Evolutionary conservation across 352 stramenopile species (phyloP), one percentile per base, ranked within the genome.

Genomic region (Phytophthora syringae): DNA sequence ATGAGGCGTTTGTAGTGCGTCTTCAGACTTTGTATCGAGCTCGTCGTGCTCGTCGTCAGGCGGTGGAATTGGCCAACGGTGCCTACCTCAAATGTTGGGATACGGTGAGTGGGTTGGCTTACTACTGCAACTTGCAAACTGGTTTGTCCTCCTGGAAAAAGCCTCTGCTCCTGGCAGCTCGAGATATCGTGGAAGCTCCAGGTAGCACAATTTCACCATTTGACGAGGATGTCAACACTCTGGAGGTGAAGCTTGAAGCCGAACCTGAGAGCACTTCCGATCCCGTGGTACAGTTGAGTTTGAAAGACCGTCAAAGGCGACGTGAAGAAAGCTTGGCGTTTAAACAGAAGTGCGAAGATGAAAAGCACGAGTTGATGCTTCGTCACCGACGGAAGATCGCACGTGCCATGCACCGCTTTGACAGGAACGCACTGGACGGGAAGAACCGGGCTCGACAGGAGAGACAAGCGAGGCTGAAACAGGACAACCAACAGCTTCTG

Each of bases 41-140:
- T 0, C 70, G 71, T 25, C 59, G 71, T 25, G 73, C 73, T 24
- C 64, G 76, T 11, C 73, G 70, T 18, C 39, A 66, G 21, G 64
- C 52, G 1, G 64, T 69, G 25, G 58, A 70, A 7, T 25, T 79
- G 10, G 79, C 72, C 13, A 67, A 67, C 3, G 55, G 61, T 21
- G 16, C 71, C 16, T 88, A 88, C 34, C 55, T 77, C 16, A 83
- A 86, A 60, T 88, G 77, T 58, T 79, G 67, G 51, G 79, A 88
- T 45, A 44, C 62, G 2, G 54, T 68, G 22, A 79, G 55, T 45
- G 74, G 76, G 22, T 64, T 82, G 3, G 67, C 61, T 6, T 88
- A 86, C 55, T 86, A 83, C 49, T 82, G 58, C 55, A 88, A 88
- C 22, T 59, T 84, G 4, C 64, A 40, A 40, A 83, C 77, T 2